phyloP scores from a whole-genome alignment of 306 rosid species.

The Gastrolobium bilobum region DNA sequence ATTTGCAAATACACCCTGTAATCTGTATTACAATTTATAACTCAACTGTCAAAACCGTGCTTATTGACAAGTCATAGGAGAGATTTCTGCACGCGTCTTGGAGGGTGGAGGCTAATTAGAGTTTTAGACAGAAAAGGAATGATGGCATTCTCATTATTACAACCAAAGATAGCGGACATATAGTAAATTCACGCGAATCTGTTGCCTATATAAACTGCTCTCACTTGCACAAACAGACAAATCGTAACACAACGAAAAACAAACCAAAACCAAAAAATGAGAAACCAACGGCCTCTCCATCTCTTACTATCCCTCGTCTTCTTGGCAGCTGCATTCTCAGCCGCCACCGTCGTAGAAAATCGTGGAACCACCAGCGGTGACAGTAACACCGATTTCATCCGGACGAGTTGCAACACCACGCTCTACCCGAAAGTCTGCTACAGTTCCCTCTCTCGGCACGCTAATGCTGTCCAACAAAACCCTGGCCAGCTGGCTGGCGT shows the following conservation, averaged over 20 bases:
- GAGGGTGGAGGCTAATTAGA: too few relatives aligned
- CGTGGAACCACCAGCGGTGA: neutral
- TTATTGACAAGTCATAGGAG: too few relatives aligned
- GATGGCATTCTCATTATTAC: conserved; percentile 40
- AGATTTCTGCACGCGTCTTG: too few relatives aligned
- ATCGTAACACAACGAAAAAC: neutral
- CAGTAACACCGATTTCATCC: conserved; percentile 71
- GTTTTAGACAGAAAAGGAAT: too few relatives aligned
- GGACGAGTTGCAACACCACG: conserved; percentile 77
- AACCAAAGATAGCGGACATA: fast-evolving
- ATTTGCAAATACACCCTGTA: too few relatives aligned
- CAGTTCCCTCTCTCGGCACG: conserved; percentile 83
- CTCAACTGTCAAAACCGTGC: too few relatives aligned
- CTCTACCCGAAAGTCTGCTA: conserved; percentile 91
- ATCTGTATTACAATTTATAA: too few relatives aligned
- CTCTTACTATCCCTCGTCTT: conserved; percentile 28
- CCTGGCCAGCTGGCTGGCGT: conserved; percentile 85
- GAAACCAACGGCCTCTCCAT: conserved; percentile 34
- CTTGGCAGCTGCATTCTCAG: conserved; percentile 41
- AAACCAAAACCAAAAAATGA: conserved; percentile 47
- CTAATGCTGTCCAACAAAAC: conserved; percentile 73
- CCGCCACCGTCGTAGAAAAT: conserved; percentile 1
- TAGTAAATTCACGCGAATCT: neutral
- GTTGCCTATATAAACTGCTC: conserved; percentile 49
- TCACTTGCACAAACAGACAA: neutral